Evolutionary conservation across 768 basidiomycete species (phyloP).

Genomic region (Lentinula detonsa): DNA sequence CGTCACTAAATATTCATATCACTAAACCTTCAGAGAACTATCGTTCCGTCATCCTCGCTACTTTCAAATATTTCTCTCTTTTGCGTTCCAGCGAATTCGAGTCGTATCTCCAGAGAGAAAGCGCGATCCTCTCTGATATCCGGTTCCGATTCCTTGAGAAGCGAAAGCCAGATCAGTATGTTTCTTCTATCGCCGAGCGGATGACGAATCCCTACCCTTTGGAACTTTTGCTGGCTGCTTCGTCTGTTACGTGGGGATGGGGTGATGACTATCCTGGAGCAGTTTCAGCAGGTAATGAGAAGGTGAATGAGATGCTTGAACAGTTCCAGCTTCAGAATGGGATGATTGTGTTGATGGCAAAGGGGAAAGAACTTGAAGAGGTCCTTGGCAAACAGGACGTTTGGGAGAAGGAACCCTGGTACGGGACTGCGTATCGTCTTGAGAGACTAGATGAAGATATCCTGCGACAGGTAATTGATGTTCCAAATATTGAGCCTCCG

Average conservation of each 20-base stretch:
- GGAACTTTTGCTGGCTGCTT: conserved; percentile 67
- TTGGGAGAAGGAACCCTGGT: conserved; percentile 86
- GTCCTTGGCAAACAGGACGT: conserved; percentile 33
- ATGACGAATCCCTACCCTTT: conserved; percentile 81
- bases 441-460: conserved; percentile 63
- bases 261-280: conserved; percentile 34
- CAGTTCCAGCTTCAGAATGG: conserved; percentile 51
- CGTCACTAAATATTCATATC: conserved; percentile 5
- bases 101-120: conserved; percentile 70
- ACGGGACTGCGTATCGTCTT: conserved; percentile 85
- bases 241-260: conserved; percentile 72
- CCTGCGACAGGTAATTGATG: conserved; percentile 38
- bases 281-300: conserved; percentile 33
- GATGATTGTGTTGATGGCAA: conserved; percentile 76
- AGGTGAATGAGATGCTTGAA: conserved; percentile 59
- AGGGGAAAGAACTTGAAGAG: conserved; percentile 61
- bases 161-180: conserved; percentile 72
- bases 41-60: conserved; percentile 56
- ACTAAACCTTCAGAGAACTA: conserved; percentile 56
- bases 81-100: conserved; percentile 57
- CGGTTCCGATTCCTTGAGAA: conserved; percentile 89
- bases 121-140: conserved; percentile 61
- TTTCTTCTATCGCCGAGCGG: conserved; percentile 64
- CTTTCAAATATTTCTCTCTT: conserved; percentile 77
- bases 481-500: neutral